phyloP scores from a whole-genome alignment of 2,329 filamentous ascomycete species.

The Aspergillus floridensis region DNA sequence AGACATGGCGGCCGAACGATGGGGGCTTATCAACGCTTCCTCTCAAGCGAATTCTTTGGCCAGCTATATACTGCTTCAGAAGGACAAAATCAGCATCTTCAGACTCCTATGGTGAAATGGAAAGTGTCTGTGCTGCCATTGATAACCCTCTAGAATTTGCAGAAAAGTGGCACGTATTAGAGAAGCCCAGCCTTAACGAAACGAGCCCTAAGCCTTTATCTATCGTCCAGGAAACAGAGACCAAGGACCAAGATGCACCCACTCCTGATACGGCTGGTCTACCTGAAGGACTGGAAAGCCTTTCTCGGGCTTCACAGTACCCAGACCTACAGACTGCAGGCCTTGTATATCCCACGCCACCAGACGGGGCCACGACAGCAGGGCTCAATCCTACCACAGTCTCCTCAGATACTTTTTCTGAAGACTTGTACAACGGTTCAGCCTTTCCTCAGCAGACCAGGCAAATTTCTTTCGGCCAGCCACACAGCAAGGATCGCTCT shows the following conservation, averaged over 20 bases:
- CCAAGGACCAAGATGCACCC: constrained; percentile 24
- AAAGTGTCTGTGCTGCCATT: constrained; percentile 16
- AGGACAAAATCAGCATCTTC: constrained; percentile 25
- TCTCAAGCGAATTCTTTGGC: constrained; percentile 46
- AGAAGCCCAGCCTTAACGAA: constrained; percentile 23
- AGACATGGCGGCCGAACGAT: constrained; percentile 28
- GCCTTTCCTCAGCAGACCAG: constrained; percentile 17
- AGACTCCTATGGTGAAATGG: constrained; percentile 17
- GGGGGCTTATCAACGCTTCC: constrained; percentile 29
- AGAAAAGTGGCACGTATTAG: constrained; percentile 38
- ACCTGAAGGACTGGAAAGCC: constrained; percentile 35
- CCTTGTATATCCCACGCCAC: constrained; percentile 55
- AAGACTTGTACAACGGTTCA: constrained; percentile 26
- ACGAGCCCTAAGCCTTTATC: constrained; percentile 15
- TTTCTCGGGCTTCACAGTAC: constrained; percentile 39
- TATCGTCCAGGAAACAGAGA: constrained; percentile 21
- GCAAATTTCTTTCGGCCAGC: constrained; percentile 15
- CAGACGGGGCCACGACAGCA: constrained; percentile 45
- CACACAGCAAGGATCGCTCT: constrained; percentile 11
- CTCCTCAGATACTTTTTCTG: constrained; percentile 32
- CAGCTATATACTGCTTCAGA: constrained; percentile 43
- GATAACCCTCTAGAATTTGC: constrained; percentile 45
- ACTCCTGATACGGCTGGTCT: constrained; percentile 25
- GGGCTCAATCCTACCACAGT: constrained; percentile 25
- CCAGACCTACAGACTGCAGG: constrained; percentile 41